Evolutionary conservation across 208 protist species (phyloP).

Genomic region (Leishmania mexicana): DNA sequence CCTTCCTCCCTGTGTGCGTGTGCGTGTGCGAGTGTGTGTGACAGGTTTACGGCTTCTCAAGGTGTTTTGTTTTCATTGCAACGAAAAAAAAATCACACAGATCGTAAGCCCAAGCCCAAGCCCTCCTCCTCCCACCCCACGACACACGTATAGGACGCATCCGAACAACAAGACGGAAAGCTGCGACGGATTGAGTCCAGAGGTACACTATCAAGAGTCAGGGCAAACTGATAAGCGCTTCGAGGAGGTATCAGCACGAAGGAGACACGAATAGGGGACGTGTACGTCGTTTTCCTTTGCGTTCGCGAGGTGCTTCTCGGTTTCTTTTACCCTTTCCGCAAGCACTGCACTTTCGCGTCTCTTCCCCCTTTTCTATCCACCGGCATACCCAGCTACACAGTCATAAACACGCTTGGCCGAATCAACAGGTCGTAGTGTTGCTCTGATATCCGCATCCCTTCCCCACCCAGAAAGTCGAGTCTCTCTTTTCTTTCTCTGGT

Average conservation of each 20-base stretch:
- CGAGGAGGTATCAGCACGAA: neutral
- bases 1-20: too few species aligned
- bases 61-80: neutral
- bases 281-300: neutral
- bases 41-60: neutral
- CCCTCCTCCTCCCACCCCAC: neutral
- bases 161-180: neutral
- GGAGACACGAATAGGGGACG: neutral
- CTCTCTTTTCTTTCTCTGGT: neutral
- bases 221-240: neutral
- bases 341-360: neutral
- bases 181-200: neutral
- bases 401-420: neutral
- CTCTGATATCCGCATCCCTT: neutral
- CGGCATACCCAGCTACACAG: neutral
- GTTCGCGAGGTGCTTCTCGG: neutral
- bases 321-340: neutral
- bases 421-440: neutral
- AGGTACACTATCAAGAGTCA: neutral
- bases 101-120: neutral
- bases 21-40: neutral
- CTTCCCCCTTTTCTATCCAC: neutral
- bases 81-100: neutral
- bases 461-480: too few species aligned
- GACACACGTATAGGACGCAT: neutral